Conservation (phyloP, 73 alveolate genomes). For the Paramecium sonneborni region DNA sequence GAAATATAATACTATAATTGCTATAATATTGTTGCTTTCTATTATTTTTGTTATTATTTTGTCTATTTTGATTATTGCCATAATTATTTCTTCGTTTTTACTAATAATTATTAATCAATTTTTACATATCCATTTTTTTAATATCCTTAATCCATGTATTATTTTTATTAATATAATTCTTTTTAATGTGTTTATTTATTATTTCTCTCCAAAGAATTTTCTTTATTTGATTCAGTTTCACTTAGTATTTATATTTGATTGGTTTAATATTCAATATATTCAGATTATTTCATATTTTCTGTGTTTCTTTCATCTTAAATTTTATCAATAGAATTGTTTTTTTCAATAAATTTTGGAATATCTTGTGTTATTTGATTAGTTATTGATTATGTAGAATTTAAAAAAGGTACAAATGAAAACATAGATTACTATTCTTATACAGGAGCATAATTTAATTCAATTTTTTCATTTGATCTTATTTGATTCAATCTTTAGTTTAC, state of each 20-base stretch:
- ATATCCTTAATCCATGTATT: background rate
- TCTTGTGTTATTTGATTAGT: background rate
- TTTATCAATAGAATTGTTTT: background rate
- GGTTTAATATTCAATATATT: background rate
- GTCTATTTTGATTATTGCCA: background rate
- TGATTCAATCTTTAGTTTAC: background rate
- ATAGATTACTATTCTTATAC: background rate
- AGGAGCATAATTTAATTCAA: constrained; percentile 1
- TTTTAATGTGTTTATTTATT: background rate
- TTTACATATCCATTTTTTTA: background rate
- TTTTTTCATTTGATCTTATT: background rate
- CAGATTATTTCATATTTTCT: background rate
- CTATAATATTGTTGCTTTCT: background rate
- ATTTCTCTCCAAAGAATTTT: constrained; percentile 19
- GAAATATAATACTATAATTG: background rate
- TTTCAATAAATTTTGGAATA: background rate
- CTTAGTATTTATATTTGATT: background rate
- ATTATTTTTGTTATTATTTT: background rate
- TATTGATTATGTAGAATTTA: background rate
- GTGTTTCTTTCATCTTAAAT: background rate
- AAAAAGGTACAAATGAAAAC: background rate
- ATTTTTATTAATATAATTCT: background rate
- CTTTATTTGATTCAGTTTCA: constrained; percentile 40
- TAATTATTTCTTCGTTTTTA: background rate
- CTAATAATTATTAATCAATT: background rate